Evolutionary conservation across 768 basidiomycete species (phyloP).

Genomic region (Candolleomyces aberdarensis): DNA sequence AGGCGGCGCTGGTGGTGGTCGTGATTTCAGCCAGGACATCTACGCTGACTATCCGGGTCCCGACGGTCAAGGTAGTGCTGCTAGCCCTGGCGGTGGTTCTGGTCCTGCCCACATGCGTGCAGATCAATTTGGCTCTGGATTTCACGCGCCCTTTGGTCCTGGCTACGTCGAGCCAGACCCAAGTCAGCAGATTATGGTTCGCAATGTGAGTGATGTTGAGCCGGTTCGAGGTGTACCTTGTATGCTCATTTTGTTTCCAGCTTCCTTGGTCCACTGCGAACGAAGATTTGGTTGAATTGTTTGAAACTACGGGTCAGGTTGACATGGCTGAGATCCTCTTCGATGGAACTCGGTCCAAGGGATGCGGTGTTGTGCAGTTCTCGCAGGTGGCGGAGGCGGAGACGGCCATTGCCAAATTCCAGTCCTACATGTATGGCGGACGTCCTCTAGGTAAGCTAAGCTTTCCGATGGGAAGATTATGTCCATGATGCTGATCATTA

Average conservation of each 20-base stretch:
- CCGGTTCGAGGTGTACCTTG: neutral
- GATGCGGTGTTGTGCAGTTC: slow-evolving; percentile 95
- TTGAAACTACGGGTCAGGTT: slow-evolving; percentile 96
- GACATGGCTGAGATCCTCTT: slow-evolving; percentile 93
- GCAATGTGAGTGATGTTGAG: slow-evolving; percentile 73
- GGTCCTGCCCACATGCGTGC: slow-evolving; percentile 10
- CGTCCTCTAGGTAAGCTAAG: slow-evolving; percentile 66
- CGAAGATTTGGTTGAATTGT: slow-evolving; percentile 96
- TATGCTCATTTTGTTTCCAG: slow-evolving; percentile 35
- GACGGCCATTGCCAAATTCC: slow-evolving; percentile 96
- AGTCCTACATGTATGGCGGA: slow-evolving; percentile 93
- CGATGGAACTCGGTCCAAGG: slow-evolving; percentile 90
- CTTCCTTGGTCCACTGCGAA: slow-evolving; percentile 99
- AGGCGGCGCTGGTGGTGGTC: slow-evolving; percentile 44
- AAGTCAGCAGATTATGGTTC: slow-evolving; percentile 96
- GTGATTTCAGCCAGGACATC: slow-evolving; percentile 83
- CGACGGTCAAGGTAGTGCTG: slow-evolving; percentile 44
- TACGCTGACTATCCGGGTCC: slow-evolving; percentile 94
- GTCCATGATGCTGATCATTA: neutral
- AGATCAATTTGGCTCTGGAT: neutral
- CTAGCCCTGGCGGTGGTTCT: slow-evolving; percentile 22
- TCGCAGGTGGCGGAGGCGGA: slow-evolving; percentile 84
- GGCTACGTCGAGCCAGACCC: slow-evolving; percentile 68
- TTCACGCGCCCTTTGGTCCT: slow-evolving; percentile 1
- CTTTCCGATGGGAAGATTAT: slow-evolving; percentile 8